Conservation (phyloP, 257 asterid genomes). For the Penstemon newberryi region DNA sequence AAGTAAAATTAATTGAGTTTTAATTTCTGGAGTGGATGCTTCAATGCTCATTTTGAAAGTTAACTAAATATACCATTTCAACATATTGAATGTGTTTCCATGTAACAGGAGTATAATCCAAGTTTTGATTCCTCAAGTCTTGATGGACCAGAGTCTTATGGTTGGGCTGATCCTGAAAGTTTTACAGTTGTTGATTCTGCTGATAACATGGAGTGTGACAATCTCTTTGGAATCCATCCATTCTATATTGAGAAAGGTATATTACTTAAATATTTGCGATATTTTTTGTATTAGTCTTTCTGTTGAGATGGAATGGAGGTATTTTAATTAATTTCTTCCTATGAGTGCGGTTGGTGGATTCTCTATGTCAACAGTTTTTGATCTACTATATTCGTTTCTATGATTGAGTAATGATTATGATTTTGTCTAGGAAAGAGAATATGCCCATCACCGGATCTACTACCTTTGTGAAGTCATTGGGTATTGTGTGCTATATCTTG, state of each 20-base stretch:
- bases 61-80: no score
- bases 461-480: background rate
- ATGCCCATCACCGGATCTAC: background rate
- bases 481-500: background rate
- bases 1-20: background rate
- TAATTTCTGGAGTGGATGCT: background rate
- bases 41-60: background rate
- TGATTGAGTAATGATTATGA: background rate
- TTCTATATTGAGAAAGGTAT: slow-evolving; percentile 88
- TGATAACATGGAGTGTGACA: slow-evolving; percentile 59
- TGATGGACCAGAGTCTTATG: slow-evolving; percentile 53
- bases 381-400: background rate
- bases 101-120: slow-evolving; percentile 50
- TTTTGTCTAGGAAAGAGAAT: background rate
- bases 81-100: slow-evolving; percentile 17
- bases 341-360: background rate
- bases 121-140: slow-evolving; percentile 45
- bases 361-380: background rate
- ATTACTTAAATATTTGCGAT: slow-evolving; percentile 11
- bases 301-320: slow-evolving; percentile 7
- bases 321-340: slow-evolving; percentile 1
- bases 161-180: slow-evolving; percentile 64
- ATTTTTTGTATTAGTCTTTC: background rate
- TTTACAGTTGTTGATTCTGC: slow-evolving; percentile 36
- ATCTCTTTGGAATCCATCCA: slow-evolving; percentile 81